phyloP scores from a whole-genome alignment of 2,329 filamentous ascomycete species.

The Atkinsonella texensis region DNA sequence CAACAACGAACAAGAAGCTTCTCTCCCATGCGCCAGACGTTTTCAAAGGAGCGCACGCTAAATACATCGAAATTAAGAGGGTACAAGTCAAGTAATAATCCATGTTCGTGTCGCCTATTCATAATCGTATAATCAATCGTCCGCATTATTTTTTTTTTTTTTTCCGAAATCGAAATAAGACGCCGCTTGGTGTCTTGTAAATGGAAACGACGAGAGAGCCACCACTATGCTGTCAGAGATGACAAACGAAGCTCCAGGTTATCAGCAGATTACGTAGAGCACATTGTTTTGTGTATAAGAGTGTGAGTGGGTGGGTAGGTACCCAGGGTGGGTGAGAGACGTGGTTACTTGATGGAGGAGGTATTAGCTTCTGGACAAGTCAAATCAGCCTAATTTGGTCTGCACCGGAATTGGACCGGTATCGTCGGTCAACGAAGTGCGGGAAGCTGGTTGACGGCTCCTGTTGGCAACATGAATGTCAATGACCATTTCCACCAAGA shows the following conservation, averaged over 20 bases:
- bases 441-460: slow-evolving; percentile 18
- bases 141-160: slow-evolving; percentile 8
- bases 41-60: neutral
- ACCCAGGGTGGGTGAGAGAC: too few relatives aligned
- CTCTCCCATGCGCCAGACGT: neutral
- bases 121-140: slow-evolving; percentile 14
- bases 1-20: neutral
- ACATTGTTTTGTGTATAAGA: neutral
- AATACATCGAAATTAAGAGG: slow-evolving; percentile 2
- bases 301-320: too few relatives aligned
- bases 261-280: too few relatives aligned
- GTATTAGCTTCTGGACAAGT: neutral
- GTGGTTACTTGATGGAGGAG: neutral
- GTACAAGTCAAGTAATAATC: slow-evolving; percentile 7
- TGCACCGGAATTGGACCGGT: slow-evolving; percentile 26
- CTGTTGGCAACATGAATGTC: slow-evolving; percentile 33
- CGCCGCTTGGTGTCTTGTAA: slow-evolving; percentile 19
- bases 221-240: neutral
- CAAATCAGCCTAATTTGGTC: slow-evolving; percentile 5
- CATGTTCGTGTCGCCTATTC: slow-evolving; percentile 13
- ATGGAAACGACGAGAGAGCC: slow-evolving; percentile 4
- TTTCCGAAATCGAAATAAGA: slow-evolving; percentile 11
- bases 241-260: neutral
- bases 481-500: slow-evolving; percentile 39
- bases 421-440: slow-evolving; percentile 19